phyloP scores from a whole-genome alignment of 768 basidiomycete species.

The Leccinum obscurum region DNA sequence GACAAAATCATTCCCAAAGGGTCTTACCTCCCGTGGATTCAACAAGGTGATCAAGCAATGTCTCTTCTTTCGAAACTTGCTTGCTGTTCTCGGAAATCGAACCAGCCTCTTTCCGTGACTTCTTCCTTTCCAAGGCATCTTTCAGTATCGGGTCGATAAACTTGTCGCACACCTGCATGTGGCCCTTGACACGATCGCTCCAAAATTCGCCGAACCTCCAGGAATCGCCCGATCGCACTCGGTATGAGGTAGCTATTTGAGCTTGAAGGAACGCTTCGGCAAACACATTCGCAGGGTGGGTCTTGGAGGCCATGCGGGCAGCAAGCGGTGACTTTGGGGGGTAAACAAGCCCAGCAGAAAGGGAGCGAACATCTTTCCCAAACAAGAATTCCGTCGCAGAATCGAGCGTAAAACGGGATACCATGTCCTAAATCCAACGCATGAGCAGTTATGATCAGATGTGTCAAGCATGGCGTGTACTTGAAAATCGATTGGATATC shows the following conservation, averaged over 20 bases:
- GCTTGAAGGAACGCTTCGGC: slow-evolving; percentile 50
- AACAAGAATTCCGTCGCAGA: slow-evolving; percentile 61
- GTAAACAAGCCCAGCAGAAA: slow-evolving; percentile 49
- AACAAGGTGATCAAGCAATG: not conserved
- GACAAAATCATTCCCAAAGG: not conserved
- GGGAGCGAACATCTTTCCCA: slow-evolving; percentile 47
- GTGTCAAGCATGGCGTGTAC: slow-evolving; percentile 23
- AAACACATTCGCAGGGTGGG: slow-evolving; percentile 44
- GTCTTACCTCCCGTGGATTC: not conserved
- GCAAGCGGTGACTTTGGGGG: slow-evolving; percentile 32
- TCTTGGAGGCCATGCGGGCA: slow-evolving; percentile 8
- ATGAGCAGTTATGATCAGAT: not conserved
- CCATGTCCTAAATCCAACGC: slow-evolving; percentile 41
- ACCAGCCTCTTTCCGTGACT: slow-evolving; percentile 21
- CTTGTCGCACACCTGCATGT: slow-evolving; percentile 47
- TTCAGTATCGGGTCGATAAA: slow-evolving; percentile 56
- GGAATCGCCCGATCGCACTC: slow-evolving; percentile 40
- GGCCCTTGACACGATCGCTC: slow-evolving; percentile 44
- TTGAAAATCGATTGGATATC: slow-evolving; percentile 57
- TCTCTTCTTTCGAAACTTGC: not conserved
- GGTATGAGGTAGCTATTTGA: slow-evolving; percentile 41
- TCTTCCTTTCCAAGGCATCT: slow-evolving; percentile 45
- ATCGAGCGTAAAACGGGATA: slow-evolving; percentile 59
- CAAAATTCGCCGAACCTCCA: slow-evolving; percentile 59
- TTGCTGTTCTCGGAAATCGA: slow-evolving; percentile 17